Conservation (phyloP, 202 grass and related monocot genomes). For the Saccharum hybrid region DNA sequence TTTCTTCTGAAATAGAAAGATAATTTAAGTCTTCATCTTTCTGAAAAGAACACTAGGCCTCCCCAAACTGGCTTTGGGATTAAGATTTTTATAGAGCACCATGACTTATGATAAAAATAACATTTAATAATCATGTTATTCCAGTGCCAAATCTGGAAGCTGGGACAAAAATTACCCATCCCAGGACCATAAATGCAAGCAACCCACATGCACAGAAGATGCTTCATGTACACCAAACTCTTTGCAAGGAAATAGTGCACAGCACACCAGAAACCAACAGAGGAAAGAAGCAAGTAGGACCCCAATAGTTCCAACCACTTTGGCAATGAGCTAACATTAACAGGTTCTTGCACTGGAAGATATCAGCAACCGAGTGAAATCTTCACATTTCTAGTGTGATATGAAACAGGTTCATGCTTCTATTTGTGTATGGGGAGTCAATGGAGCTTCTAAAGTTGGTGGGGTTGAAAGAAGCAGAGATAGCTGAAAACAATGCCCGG, state of each 20-base stretch:
- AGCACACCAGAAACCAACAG: slow-evolving; percentile 39
- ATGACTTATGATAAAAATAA: background rate
- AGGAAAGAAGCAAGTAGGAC: slow-evolving; percentile 33
- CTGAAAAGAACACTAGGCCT: background rate
- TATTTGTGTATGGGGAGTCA: no score
- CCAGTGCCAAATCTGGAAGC: slow-evolving; percentile 23
- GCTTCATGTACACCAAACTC: slow-evolving; percentile 38
- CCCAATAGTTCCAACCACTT: slow-evolving; percentile 44
- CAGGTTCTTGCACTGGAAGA: slow-evolving; percentile 21
- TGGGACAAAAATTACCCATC: slow-evolving; percentile 31
- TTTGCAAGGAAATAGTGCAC: slow-evolving; percentile 39
- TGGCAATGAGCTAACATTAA: slow-evolving; percentile 30
- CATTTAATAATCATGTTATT: background rate
- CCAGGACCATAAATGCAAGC: slow-evolving; percentile 43
- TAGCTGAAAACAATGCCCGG: slow-evolving; percentile 60
- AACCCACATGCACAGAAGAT: slow-evolving; percentile 10
- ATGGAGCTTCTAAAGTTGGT: no score
- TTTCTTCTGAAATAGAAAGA: background rate
- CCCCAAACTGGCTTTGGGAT: slow-evolving; percentile 1
- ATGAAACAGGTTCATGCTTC: no score
- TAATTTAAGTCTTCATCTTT: background rate
- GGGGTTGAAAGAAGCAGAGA: no score
- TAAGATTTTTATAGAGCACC: slow-evolving; percentile 1
- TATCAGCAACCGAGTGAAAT: slow-evolving; percentile 20
- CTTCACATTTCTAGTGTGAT: background rate